Percentiles rank a stretch among this genome's conserved stretches.
These are phyloP conservation scores for Talaromyces trachyspermus DNA, from an alignment of 495 filamentous ascomycete genomes.

Conservation along the genomic window DNA sequence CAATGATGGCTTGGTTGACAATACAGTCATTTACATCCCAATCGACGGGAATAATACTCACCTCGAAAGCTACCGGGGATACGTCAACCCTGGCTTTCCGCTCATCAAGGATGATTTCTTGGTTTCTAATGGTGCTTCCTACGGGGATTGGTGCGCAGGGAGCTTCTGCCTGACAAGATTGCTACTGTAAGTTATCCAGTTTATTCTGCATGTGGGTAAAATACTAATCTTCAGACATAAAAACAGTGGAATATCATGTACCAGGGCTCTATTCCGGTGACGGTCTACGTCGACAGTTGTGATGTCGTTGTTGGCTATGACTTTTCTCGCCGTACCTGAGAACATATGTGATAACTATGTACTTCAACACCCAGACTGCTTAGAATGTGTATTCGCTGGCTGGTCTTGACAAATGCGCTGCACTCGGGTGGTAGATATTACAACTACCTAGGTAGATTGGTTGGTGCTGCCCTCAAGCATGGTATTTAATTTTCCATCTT, in stretches of 20 bases:
- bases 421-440: neutral
- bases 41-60: conserved; percentile 3
- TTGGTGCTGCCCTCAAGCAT: no score
- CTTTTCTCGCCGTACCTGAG: conserved; percentile 21
- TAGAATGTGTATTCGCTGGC: neutral
- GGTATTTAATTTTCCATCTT: neutral
- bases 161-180: conserved; percentile 10
- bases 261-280: conserved; percentile 17
- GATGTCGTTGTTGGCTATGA: conserved; percentile 21
- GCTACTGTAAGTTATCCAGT: conserved; percentile 12
- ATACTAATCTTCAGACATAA: neutral
- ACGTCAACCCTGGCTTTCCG: conserved; percentile 18
- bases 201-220: neutral
- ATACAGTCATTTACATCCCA: conserved; percentile 15
- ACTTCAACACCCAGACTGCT: conserved; percentile 15
- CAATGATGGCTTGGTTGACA: conserved; percentile 20
- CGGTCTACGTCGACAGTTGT: conserved; percentile 18
- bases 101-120: conserved; percentile 16
- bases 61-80: conserved; percentile 13
- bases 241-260: conserved; percentile 22
- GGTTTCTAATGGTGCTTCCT: conserved; percentile 13
- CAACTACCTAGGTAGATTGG: no score
- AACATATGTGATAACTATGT: conserved; percentile 18
- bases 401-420: neutral
- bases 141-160: conserved; percentile 16